Evolutionary conservation across 139 green algal genomes (phyloP).

Genomic region (Tetraselmis striata): DNA sequence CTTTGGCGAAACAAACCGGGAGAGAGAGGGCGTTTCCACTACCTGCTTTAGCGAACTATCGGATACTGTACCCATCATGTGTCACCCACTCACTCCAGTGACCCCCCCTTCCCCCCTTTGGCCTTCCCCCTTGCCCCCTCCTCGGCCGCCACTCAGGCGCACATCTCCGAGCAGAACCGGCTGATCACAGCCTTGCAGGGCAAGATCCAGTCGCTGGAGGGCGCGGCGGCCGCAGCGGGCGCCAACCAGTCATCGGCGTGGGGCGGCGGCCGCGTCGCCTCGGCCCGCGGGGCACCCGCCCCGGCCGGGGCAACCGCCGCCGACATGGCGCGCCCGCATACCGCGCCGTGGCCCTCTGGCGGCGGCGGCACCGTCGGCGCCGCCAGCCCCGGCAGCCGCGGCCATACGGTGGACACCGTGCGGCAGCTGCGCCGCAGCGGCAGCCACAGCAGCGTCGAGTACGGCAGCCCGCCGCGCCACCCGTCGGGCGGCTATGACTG

Average conservation of each 20-base stretch:
- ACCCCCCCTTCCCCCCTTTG: not conserved
- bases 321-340: not conserved
- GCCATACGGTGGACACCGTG: not conserved
- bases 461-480: not conserved
- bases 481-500: not conserved
- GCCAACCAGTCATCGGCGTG: too few relatives aligned
- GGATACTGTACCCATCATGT: too few relatives aligned
- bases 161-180: not conserved
- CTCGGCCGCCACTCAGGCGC: not conserved
- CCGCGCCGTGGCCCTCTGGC: not conserved
- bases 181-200: not conserved
- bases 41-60: too few relatives aligned
- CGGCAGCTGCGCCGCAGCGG: not conserved
- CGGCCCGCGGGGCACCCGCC: too few relatives aligned
- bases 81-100: too few relatives aligned
- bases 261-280: too few relatives aligned
- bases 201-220: not conserved
- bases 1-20: too few relatives aligned
- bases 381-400: not conserved
- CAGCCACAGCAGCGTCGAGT: not conserved
- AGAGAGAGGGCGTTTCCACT: too few relatives aligned
- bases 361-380: too few relatives aligned
- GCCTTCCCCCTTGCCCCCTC: not conserved
- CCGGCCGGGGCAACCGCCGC: too few relatives aligned
- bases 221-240: too few relatives aligned